Evolutionary conservation across 2,329 filamentous ascomycete species (phyloP).

Genomic region (Dactylellina cionopaga): DNA sequence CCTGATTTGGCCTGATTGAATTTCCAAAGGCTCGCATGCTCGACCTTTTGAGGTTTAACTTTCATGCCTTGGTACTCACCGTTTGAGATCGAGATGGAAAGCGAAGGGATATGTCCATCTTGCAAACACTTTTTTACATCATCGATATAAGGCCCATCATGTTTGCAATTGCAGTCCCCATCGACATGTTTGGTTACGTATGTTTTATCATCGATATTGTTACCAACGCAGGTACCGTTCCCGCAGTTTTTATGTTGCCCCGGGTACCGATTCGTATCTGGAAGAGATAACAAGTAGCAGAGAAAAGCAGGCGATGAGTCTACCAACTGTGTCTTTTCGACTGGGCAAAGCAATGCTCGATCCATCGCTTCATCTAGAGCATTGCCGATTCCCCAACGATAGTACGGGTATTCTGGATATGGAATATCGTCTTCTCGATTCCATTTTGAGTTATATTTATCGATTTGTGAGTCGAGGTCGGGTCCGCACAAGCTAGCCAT

Average conservation of each 20-base stretch:
- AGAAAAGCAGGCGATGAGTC: slow-evolving; percentile 20
- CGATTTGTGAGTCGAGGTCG: slow-evolving; percentile 13
- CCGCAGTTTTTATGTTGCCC: slow-evolving; percentile 36
- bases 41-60: slow-evolving; percentile 39
- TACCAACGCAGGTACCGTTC: slow-evolving; percentile 26
- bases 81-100: slow-evolving; percentile 30
- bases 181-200: slow-evolving; percentile 49
- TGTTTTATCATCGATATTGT: slow-evolving; percentile 42
- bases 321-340: slow-evolving; percentile 25
- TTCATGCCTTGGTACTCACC: slow-evolving; percentile 39
- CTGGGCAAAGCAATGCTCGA: slow-evolving; percentile 34
- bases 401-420: slow-evolving; percentile 11
- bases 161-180: slow-evolving; percentile 25
- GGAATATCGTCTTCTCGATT: slow-evolving; percentile 3
- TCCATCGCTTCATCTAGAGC: slow-evolving; percentile 46
- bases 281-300: slow-evolving; percentile 45
- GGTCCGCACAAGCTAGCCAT: slow-evolving; percentile 1
- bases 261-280: slow-evolving; percentile 24
- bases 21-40: slow-evolving; percentile 31
- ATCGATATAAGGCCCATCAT: slow-evolving; percentile 44
- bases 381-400: slow-evolving; percentile 17
- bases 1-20: slow-evolving; percentile 30
- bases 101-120: slow-evolving; percentile 36
- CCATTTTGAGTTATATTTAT: slow-evolving; percentile 45
- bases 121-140: slow-evolving; percentile 43